phyloP scores from a whole-genome alignment of 1,139 yeast species.

The Kodamaea sp. region DNA sequence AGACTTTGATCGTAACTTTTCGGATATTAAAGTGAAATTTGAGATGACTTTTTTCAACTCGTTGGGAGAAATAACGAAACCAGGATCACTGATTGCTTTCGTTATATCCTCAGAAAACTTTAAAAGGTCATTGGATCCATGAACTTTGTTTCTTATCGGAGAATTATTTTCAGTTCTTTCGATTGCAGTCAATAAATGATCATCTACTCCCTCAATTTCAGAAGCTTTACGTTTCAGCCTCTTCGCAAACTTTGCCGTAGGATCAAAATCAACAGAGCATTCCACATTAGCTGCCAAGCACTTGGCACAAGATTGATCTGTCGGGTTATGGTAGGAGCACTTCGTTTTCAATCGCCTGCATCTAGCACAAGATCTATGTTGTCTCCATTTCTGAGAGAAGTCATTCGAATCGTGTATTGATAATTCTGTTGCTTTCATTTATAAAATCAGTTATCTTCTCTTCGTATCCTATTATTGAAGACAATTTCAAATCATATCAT shows the following conservation, averaged over 20 bases:
- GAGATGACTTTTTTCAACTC: slow-evolving; percentile 7
- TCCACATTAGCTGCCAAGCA: slow-evolving; percentile 42
- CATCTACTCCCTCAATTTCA: slow-evolving; percentile 2
- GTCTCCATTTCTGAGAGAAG: slow-evolving; percentile 33
- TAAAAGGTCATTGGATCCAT: slow-evolving; percentile 19
- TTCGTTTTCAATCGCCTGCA: slow-evolving; percentile 55
- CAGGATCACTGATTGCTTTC: slow-evolving; percentile 7
- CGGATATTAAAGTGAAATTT: slow-evolving; percentile 5
- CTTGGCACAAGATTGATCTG: slow-evolving; percentile 40
- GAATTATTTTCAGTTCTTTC: slow-evolving; percentile 13
- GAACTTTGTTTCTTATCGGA: slow-evolving; percentile 19
- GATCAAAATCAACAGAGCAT: slow-evolving; percentile 49
- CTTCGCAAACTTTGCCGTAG: slow-evolving; percentile 34
- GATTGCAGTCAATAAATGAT: too few relatives aligned
- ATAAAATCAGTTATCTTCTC: too few relatives aligned
- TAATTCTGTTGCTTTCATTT: too few relatives aligned
- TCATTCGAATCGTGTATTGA: background rate
- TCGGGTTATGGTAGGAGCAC: slow-evolving; percentile 50
- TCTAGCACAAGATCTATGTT: slow-evolving; percentile 52
- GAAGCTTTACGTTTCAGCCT: slow-evolving; percentile 16
- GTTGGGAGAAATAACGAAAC: background rate
- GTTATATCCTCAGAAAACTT: slow-evolving; percentile 7
- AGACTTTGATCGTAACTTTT: slow-evolving; percentile 15
- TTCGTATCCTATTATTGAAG: too few relatives aligned
- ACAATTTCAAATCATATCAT: too few relatives aligned